Evolutionary conservation across 768 basidiomycete species (phyloP).

Genomic region (Hypholoma fasciculare): DNA sequence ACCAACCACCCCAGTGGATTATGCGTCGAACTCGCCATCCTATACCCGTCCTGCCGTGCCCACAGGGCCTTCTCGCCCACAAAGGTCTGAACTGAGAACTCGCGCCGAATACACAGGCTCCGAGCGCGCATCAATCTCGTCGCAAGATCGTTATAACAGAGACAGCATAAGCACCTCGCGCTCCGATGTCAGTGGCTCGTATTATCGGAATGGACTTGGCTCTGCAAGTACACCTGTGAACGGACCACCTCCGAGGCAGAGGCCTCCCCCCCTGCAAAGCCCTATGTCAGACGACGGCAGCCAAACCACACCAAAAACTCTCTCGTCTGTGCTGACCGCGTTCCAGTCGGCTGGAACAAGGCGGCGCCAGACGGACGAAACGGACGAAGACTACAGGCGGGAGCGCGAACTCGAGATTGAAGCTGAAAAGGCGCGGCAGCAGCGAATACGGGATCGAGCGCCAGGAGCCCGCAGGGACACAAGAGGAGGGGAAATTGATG

Average conservation of each 20-base stretch:
- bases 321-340: conserved; percentile 63
- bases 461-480: conserved; percentile 56
- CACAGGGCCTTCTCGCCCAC: conserved; percentile 61
- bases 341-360: conserved; percentile 69
- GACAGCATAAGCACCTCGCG: conserved; percentile 53
- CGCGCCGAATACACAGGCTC: conserved; percentile 56
- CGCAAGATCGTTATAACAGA: conserved; percentile 41
- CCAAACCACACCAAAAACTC: conserved; percentile 43
- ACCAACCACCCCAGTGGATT: conserved; percentile 50
- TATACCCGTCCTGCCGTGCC: conserved; percentile 33
- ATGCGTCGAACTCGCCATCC: conserved; percentile 36
- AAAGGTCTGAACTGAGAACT: conserved; percentile 64
- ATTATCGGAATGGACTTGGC: conserved; percentile 13
- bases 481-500: conserved; percentile 83
- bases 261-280: conserved; percentile 33
- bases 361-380: conserved; percentile 51
- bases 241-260: conserved; percentile 15
- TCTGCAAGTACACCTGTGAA: conserved; percentile 13
- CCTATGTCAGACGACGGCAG: conserved; percentile 31
- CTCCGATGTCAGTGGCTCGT: conserved; percentile 38
- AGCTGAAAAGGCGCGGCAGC: conserved; percentile 64
- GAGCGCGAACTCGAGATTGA: conserved; percentile 64
- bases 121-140: conserved; percentile 49
- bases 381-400: conserved; percentile 52
- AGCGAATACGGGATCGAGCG: conserved; percentile 66